phyloP scores from a whole-genome alignment of 371 early-diverging fungal species.

The Actinomortierella ambigua region DNA sequence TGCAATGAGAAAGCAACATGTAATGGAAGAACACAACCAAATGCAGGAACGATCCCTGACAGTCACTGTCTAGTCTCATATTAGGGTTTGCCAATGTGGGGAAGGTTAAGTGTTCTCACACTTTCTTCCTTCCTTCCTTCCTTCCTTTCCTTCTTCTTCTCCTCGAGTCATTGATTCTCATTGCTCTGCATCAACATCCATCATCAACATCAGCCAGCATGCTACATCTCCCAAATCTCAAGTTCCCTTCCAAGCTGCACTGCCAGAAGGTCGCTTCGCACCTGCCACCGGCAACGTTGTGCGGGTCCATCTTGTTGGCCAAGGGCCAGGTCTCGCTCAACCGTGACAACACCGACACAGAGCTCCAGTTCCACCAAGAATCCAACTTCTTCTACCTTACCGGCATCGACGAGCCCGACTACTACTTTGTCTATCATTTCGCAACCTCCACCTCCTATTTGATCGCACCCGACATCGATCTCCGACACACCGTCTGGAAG shows the following conservation, averaged over 20 bases:
- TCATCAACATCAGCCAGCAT: too few relatives aligned
- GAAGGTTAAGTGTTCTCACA: too few relatives aligned
- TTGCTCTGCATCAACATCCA: too few relatives aligned
- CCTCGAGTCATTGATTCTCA: too few relatives aligned
- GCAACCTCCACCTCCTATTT: conserved; percentile 46
- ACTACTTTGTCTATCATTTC: conserved; percentile 52
- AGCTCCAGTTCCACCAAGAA: conserved; percentile 60
- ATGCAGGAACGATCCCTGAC: too few relatives aligned
- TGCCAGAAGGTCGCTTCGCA: conserved; percentile 37
- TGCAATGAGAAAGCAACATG: too few relatives aligned
- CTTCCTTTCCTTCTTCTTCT: too few relatives aligned
- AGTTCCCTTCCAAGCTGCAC: conserved; percentile 41
- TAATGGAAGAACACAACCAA: too few relatives aligned
- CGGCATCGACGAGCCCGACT: conserved; percentile 60
- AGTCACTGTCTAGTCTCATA: too few relatives aligned
- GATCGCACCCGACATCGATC: conserved; percentile 52
- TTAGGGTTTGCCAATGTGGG: too few relatives aligned
- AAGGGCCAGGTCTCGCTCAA: conserved; percentile 40
- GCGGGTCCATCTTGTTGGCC: conserved; percentile 27
- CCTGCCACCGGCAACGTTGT: conserved; percentile 13
- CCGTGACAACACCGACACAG: conserved; percentile 59
- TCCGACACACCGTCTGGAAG: conserved; percentile 56
- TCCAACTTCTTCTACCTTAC: conserved; percentile 63
- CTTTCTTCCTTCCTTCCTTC: too few relatives aligned
- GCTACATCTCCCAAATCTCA: conserved; percentile 7